Evolutionary conservation across 1,139 yeast species (phyloP).

Genomic region (Pichia norvegensis): DNA sequence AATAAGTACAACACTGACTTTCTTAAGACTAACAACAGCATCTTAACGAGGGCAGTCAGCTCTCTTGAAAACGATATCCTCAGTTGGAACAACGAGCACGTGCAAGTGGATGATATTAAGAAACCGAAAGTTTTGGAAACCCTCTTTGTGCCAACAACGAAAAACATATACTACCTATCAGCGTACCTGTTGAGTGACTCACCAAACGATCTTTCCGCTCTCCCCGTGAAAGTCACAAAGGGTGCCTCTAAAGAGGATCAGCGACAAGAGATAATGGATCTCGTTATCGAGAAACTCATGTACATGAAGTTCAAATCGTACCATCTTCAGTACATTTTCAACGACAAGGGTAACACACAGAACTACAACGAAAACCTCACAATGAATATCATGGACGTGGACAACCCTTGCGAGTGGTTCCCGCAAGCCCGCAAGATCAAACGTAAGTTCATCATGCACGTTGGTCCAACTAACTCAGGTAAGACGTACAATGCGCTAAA

Average conservation of each 20-base stretch:
- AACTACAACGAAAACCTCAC: slow-evolving; percentile 28
- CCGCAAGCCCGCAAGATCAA: slow-evolving; percentile 79
- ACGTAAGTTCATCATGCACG: slow-evolving; percentile 77
- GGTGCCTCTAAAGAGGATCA: not conserved
- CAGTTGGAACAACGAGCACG: slow-evolving; percentile 8
- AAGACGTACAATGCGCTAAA: slow-evolving; percentile 81
- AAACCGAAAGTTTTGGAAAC: slow-evolving; percentile 5
- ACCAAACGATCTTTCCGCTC: not conserved
- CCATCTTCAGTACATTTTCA: slow-evolving; percentile 22
- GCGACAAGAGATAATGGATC: slow-evolving; percentile 10
- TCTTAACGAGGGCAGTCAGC: slow-evolving; percentile 4
- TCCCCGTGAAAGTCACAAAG: slow-evolving; percentile 1
- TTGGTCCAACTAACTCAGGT: slow-evolving; percentile 98
- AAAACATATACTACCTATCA: slow-evolving; percentile 2
- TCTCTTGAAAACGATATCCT: slow-evolving; percentile 10
- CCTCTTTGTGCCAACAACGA: slow-evolving; percentile 3
- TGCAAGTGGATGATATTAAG: not conserved
- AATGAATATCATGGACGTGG: slow-evolving; percentile 39
- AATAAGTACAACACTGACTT: slow-evolving; percentile 9
- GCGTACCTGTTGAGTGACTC: slow-evolving; percentile 4
- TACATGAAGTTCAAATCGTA: slow-evolving; percentile 26
- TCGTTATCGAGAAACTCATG: slow-evolving; percentile 22
- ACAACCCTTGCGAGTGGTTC: slow-evolving; percentile 79
- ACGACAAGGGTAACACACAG: slow-evolving; percentile 24
- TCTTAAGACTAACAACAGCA: slow-evolving; percentile 7